phyloP scores from a whole-genome alignment of 2,329 filamentous ascomycete species.

The Colletotrichum siamense region DNA sequence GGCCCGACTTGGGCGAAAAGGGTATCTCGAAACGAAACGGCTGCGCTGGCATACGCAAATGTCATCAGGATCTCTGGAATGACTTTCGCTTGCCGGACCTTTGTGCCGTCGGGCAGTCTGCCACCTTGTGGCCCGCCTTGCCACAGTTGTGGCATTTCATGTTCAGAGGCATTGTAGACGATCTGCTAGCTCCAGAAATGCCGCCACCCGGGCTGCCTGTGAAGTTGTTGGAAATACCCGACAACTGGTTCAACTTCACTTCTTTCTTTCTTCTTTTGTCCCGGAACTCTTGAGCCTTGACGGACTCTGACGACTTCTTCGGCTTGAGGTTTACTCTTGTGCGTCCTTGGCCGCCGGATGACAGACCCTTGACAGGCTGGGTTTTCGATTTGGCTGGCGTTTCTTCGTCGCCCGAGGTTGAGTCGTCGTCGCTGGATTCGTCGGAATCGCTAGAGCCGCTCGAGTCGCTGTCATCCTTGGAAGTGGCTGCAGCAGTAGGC shows the following conservation, averaged over 20 bases:
- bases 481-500: constrained; percentile 8
- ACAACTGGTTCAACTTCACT: constrained; percentile 67
- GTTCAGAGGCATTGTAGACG: constrained; percentile 34
- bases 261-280: constrained; percentile 69
- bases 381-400: constrained; percentile 13
- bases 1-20: background rate
- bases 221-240: constrained; percentile 58
- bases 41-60: background rate
- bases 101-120: constrained; percentile 54
- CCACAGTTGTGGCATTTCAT: constrained; percentile 67
- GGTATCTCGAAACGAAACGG: constrained; percentile 11
- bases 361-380: constrained; percentile 26
- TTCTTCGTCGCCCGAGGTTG: background rate
- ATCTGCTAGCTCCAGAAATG: constrained; percentile 18
- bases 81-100: constrained; percentile 6
- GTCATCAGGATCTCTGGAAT: background rate
- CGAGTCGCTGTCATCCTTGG: constrained; percentile 28
- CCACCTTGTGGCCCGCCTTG: constrained; percentile 63
- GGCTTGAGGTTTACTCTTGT: constrained; percentile 22
- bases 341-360: constrained; percentile 9
- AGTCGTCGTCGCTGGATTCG: constrained; percentile 7
- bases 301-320: constrained; percentile 45
- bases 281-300: constrained; percentile 55
- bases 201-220: background rate
- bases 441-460: constrained; percentile 27